Conservation (phyloP, 345 rosid species). For the Populus davidiana region DNA sequence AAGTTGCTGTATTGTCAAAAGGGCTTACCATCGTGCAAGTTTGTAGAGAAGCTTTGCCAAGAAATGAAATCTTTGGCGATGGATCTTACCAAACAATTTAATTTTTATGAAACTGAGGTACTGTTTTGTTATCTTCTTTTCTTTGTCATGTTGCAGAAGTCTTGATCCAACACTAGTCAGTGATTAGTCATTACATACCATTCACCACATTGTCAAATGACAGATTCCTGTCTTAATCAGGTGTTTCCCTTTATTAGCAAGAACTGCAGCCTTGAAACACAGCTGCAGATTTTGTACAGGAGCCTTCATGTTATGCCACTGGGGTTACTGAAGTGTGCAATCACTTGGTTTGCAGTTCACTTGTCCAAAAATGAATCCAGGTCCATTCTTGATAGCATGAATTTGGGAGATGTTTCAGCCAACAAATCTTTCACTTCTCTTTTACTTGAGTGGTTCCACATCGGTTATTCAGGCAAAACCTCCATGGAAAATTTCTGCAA, state of each 20-base stretch:
- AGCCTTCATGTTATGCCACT: slow-evolving; percentile 70
- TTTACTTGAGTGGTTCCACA: slow-evolving; percentile 58
- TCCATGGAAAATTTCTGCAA: slow-evolving; percentile 48
- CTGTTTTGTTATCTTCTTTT: not conserved
- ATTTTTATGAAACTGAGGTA: slow-evolving; percentile 63
- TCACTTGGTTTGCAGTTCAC: slow-evolving; percentile 68
- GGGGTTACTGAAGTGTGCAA: slow-evolving; percentile 63
- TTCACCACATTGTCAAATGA: slow-evolving; percentile 16
- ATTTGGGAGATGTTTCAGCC: slow-evolving; percentile 26
- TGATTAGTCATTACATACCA: not conserved
- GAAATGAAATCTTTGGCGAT: slow-evolving; percentile 42
- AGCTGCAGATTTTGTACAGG: slow-evolving; percentile 48
- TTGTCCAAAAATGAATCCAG: slow-evolving; percentile 53
- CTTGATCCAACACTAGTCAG: not conserved
- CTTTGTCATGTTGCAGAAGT: not conserved
- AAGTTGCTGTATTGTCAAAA: slow-evolving; percentile 33
- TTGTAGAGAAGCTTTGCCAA: slow-evolving; percentile 42
- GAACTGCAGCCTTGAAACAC: slow-evolving; percentile 51
- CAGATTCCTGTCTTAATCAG: slow-evolving; percentile 32
- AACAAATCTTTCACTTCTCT: slow-evolving; percentile 48
- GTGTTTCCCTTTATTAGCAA: slow-evolving; percentile 51
- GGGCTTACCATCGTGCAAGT: slow-evolving; percentile 18
- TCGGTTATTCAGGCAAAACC: slow-evolving; percentile 56
- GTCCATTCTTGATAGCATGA: slow-evolving; percentile 47
- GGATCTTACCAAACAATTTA: slow-evolving; percentile 43